These are phyloP conservation scores for Trypanosomatidae sp. DNA, from an alignment of 208 protist genomes.

Conservation along the genomic window DNA sequence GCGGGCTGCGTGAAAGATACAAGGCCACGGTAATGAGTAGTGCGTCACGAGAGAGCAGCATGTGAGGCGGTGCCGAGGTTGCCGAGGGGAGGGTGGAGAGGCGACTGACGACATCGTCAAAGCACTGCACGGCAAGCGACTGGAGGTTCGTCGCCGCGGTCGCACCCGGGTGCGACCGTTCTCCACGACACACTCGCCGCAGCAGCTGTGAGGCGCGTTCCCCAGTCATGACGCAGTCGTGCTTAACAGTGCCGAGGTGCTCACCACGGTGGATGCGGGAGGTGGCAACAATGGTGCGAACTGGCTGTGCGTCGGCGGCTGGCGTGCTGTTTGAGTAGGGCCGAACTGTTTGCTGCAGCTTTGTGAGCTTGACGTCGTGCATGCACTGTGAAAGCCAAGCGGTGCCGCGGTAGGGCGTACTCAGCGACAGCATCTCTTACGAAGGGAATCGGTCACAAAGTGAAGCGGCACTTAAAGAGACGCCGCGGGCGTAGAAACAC, in stretches of 20 bases:
- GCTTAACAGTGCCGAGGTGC: slow-evolving; percentile 44
- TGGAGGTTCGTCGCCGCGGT: slow-evolving; percentile 1
- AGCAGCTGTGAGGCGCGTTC: slow-evolving; percentile 37
- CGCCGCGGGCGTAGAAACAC: background rate
- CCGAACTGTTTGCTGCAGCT: slow-evolving; percentile 23
- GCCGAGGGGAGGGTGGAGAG: slow-evolving; percentile 12
- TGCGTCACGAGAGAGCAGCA: slow-evolving; percentile 58
- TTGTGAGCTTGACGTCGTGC: slow-evolving; percentile 22
- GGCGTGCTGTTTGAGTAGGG: slow-evolving; percentile 6
- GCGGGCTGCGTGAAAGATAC: slow-evolving; percentile 37
- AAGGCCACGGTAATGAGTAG: slow-evolving; percentile 58
- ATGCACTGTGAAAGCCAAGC: slow-evolving; percentile 30
- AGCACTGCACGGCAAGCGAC: slow-evolving; percentile 19
- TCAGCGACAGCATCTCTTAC: slow-evolving; percentile 5
- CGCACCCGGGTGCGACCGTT: background rate
- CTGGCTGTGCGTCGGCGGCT: slow-evolving; percentile 15
- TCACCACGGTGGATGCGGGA: slow-evolving; percentile 60
- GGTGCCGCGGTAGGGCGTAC: slow-evolving; percentile 10
- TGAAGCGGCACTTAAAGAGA: background rate
- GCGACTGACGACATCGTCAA: slow-evolving; percentile 21
- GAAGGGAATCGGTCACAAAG: background rate
- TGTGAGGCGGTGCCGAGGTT: slow-evolving; percentile 14
- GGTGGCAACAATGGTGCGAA: slow-evolving; percentile 63
- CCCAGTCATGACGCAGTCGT: slow-evolving; percentile 53
- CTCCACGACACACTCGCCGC: slow-evolving; percentile 18